Conservation (phyloP, 192 early-diverging fungal species). For the Spizellomyces sp. region DNA sequence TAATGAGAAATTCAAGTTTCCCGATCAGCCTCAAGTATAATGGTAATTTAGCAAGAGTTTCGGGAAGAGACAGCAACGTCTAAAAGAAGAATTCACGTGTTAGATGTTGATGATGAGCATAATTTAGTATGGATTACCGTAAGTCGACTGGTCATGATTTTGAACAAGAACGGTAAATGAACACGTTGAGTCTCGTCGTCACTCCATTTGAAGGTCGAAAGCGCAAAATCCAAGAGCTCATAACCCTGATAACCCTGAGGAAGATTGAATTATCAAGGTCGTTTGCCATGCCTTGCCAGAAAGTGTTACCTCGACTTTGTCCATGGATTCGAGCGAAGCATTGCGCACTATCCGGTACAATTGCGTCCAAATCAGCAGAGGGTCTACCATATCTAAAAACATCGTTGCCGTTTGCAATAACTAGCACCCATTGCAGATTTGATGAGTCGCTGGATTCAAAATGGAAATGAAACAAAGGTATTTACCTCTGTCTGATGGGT, state of each 20-base stretch:
- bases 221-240: slow-evolving; percentile 70
- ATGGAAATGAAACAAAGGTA: neutral
- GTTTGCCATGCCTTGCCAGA: too few relatives aligned
- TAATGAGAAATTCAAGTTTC: too few relatives aligned
- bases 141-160: slow-evolving; percentile 46
- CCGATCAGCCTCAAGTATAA: too few relatives aligned
- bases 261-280: too few relatives aligned
- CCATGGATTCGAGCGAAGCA: too few relatives aligned
- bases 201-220: slow-evolving; percentile 71
- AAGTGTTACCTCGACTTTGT: too few relatives aligned
- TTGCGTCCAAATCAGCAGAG: slow-evolving; percentile 80
- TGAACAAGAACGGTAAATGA: slow-evolving; percentile 79
- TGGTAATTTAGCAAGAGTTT: too few relatives aligned
- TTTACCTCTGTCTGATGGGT: slow-evolving; percentile 3
- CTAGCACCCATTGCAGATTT: slow-evolving; percentile 27
- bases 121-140: neutral
- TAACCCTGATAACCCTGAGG: neutral
- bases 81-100: too few relatives aligned
- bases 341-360: slow-evolving; percentile 39
- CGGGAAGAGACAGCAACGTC: too few relatives aligned
- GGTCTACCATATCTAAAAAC: slow-evolving; percentile 90
- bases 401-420: slow-evolving; percentile 82
- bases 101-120: too few relatives aligned
- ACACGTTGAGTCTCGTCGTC: slow-evolving; percentile 83
- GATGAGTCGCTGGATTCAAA: neutral